phyloP scores from a whole-genome alignment of 2,329 filamentous ascomycete genomes.

The Fusarium palustre region DNA sequence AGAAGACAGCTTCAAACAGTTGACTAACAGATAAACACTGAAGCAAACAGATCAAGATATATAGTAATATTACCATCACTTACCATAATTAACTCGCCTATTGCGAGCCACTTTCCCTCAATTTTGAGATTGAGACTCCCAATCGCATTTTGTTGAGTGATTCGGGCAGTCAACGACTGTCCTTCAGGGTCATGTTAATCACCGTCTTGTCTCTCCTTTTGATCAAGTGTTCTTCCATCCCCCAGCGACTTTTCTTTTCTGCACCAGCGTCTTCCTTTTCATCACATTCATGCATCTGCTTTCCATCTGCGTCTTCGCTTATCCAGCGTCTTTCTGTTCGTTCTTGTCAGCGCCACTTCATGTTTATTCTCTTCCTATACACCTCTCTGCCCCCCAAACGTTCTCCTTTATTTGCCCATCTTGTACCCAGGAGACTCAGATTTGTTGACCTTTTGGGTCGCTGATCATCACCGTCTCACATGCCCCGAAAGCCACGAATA shows the following conservation, averaged over 20 bases:
- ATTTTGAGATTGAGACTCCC: not conserved
- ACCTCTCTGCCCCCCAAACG: not conserved
- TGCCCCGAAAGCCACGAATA: not conserved
- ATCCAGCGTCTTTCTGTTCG: not conserved
- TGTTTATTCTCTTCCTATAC: not conserved
- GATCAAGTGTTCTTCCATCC: not conserved
- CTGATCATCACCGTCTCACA: slow-evolving; percentile 24
- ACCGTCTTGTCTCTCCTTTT: slow-evolving; percentile 1
- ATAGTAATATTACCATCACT: not conserved
- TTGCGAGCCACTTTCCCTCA: not conserved
- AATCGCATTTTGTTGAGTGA: not conserved
- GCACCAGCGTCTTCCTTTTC: not conserved
- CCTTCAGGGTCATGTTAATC: not conserved
- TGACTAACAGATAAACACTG: not conserved
- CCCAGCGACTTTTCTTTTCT: not conserved
- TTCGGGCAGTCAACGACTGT: not conserved
- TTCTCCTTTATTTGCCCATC: slow-evolving; percentile 26
- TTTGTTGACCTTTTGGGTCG: slow-evolving; percentile 14
- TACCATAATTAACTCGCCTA: not conserved
- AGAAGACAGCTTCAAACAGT: not conserved
- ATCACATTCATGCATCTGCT: slow-evolving; percentile 1
- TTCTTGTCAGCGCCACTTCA: not conserved
- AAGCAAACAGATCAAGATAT: not conserved
- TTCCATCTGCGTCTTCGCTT: not conserved
- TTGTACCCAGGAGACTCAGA: slow-evolving; percentile 20